Percentiles rank a stretch among this genome's conserved stretches.
These are phyloP conservation scores for Colletotrichum graminicola DNA, from an alignment of 2,329 filamentous ascomycete genomes.

Conservation along the genomic window DNA sequence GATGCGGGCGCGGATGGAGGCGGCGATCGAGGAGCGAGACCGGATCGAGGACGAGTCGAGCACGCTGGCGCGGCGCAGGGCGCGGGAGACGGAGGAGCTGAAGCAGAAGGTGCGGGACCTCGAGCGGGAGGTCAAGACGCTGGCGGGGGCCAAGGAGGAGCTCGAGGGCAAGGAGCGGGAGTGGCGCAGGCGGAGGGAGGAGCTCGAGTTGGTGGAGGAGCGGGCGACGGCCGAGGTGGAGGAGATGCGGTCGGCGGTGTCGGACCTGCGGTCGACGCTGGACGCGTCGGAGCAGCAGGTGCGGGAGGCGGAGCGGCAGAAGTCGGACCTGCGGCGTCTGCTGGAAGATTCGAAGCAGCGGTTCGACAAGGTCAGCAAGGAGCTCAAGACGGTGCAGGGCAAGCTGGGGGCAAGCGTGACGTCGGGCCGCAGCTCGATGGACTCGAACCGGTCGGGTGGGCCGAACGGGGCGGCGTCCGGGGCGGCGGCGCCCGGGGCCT, in stretches of 20 bases:
- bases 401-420: constrained; percentile 53
- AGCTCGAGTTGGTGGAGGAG: constrained; percentile 78
- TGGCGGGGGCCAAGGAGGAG: constrained; percentile 81
- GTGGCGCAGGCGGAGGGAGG: constrained; percentile 79
- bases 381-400: constrained; percentile 65
- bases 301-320: constrained; percentile 86
- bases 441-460: constrained; percentile 58
- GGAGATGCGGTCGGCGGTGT: constrained; percentile 82
- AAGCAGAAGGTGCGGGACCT: constrained; percentile 83
- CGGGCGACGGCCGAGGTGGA: constrained; percentile 78
- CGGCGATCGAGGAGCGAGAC: constrained; percentile 93
- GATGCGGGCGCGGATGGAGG: constrained; percentile 88
- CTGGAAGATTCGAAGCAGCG: constrained; percentile 83
- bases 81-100: constrained; percentile 88
- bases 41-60: constrained; percentile 91
- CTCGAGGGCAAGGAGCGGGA: constrained; percentile 80
- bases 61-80: constrained; percentile 78
- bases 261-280: constrained; percentile 81
- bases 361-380: constrained; percentile 83
- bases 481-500: constrained; percentile 24
- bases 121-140: constrained; percentile 79
- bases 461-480: constrained; percentile 49
- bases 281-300: constrained; percentile 90
- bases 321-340: constrained; percentile 77
- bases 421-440: constrained; percentile 58